Evolutionary conservation across 1,284 basidiomycete genomes (phyloP), one percentile per base, ranked within the genome.

Genomic region (Pyrrhoderma lamaoense): DNA sequence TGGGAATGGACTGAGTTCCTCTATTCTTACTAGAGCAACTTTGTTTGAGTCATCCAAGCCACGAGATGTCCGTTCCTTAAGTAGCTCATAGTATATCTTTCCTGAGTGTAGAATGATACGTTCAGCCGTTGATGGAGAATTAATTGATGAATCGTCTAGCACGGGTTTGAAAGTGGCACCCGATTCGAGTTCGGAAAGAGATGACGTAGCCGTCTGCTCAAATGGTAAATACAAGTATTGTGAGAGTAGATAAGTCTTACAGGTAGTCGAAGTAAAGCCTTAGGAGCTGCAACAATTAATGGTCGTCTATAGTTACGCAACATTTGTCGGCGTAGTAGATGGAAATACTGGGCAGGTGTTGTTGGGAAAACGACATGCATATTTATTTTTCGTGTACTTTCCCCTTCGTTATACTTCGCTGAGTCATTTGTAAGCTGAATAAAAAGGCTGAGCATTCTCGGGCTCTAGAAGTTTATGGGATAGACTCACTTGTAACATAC

Each of bases 341-440:
- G 91, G 79, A 93, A 94, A 61, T 92, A 89, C 56, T 94, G 89
- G 1, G 88, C 86, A 0, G 92, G 82, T 0, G 90, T 93, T 0
- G 90, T 93, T 0, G 90, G 89, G 68, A 85, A 93, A 8, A 79
- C 79, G 40, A 94, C 76, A 48, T 87, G 84, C 73, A 94, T 83
- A 63, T 93, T 94, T 58, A 80, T 69, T 57, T 85, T 82, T 2
- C 62, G 58, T 18, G 61, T 57, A 35, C 58, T 66, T 54, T 66
- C 68, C 2, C 65, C 59, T 27, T 66, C 61, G 27, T 76, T 62
- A 52, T 65, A 69, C 51, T 65, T 61, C 62, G 77, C 84, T 0
- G 75, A 68, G 61, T 89, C 88, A 57, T 89, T 82, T 3, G 85
- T 82, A 27, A 91, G 73, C 82, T 88, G 52, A 11, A 34, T 21